Conservation (phyloP, 768 basidiomycete species). For the Russula vinacea region DNA sequence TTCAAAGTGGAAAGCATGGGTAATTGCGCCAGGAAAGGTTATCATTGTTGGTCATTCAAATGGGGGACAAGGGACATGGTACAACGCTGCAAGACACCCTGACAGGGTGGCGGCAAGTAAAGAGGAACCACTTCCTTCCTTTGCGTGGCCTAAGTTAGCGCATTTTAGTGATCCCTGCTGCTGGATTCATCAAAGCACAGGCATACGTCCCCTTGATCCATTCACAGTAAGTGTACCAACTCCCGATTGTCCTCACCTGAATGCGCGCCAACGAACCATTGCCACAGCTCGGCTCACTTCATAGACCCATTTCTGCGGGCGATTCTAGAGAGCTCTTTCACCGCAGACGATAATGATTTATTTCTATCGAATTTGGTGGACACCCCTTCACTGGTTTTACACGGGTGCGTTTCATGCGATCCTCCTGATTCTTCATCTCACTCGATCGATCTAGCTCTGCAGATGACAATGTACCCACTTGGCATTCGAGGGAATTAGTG, state of each 20-base stretch:
- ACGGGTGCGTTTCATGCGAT: constrained; percentile 54
- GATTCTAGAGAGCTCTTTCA: constrained; percentile 69
- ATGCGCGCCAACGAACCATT: background rate
- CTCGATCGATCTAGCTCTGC: constrained; percentile 47
- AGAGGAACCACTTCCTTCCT: constrained; percentile 29
- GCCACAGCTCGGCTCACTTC: constrained; percentile 62
- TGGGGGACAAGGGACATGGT: constrained; percentile 89
- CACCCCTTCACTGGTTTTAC: constrained; percentile 68
- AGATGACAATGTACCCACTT: constrained; percentile 85
- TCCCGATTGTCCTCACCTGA: background rate
- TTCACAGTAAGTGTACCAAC: constrained; percentile 46
- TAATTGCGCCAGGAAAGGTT: constrained; percentile 41
- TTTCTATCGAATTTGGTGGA: constrained; percentile 75
- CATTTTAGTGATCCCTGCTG: constrained; percentile 62
- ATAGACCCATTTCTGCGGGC: constrained; percentile 70
- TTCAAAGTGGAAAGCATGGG: constrained; percentile 43
- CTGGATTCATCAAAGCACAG: constrained; percentile 85
- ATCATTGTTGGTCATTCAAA: constrained; percentile 91
- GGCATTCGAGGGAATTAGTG: constrained; percentile 73
- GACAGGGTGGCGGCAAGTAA: constrained; percentile 66
- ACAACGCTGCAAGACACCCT: constrained; percentile 71
- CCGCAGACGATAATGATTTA: constrained; percentile 84
- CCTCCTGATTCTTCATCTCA: background rate
- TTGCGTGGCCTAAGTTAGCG: background rate
- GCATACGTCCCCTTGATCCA: constrained; percentile 73